phyloP scores from a whole-genome alignment of 164 flowering plant genomes.

The Kalanchoe fedtschenkoi region DNA sequence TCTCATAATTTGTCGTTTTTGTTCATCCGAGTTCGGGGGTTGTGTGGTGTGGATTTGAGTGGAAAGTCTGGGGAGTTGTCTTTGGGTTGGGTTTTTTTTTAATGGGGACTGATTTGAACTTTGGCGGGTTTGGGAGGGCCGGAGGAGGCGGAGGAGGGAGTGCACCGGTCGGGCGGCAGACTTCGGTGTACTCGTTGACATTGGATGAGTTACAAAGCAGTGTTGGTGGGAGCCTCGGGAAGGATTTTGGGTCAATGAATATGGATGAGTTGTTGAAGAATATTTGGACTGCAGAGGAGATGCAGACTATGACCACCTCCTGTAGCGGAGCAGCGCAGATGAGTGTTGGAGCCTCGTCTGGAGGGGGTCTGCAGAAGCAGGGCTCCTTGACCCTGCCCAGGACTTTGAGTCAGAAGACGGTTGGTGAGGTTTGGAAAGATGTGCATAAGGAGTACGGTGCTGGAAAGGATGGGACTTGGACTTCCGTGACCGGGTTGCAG shows the following conservation, averaged over 20 bases:
- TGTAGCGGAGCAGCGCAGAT: neutral
- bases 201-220: constrained; percentile 6
- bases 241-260: constrained; percentile 7
- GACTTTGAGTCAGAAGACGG: constrained; percentile 57
- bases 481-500: constrained; percentile 19
- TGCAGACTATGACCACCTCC: neutral
- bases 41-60: neutral
- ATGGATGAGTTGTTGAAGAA: constrained; percentile 9
- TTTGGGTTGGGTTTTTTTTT: neutral
- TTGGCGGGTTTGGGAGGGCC: neutral
- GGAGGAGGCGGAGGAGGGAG: neutral
- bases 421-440: constrained; percentile 70
- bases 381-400: constrained; percentile 61
- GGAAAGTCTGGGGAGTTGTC: too few species aligned
- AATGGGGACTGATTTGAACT: constrained; percentile 1
- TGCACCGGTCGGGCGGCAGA: neutral
- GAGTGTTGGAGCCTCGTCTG: constrained; percentile 20
- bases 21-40: neutral
- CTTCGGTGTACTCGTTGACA: constrained; percentile 2
- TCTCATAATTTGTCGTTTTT: too few species aligned
- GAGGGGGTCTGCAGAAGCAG: constrained; percentile 21
- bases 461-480: constrained; percentile 28
- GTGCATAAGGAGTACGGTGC: too few species aligned
- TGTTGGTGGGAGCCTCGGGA: constrained; percentile 1
- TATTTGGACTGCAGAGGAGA: constrained; percentile 7